Evolutionary conservation across 345 rosid genomes (phyloP).

Genomic region (Rhodamnia argentea): DNA sequence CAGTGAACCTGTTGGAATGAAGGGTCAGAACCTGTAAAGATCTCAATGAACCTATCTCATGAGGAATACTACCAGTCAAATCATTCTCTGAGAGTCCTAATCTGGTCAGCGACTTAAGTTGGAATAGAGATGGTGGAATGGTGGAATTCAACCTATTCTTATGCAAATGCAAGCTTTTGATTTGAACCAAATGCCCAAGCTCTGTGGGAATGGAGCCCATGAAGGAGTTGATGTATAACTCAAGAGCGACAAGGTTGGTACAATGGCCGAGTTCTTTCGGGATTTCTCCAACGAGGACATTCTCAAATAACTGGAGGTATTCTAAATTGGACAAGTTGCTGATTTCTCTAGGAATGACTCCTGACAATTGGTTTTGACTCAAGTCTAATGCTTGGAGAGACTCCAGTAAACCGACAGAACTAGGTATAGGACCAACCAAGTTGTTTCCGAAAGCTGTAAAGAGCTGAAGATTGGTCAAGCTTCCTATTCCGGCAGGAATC

Average conservation of each 20-base stretch:
- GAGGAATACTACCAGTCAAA: conserved; percentile 44
- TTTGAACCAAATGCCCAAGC: conserved; percentile 46
- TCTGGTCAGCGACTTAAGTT: conserved; percentile 34
- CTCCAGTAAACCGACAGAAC: conserved; percentile 40
- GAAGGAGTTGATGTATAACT: conserved; percentile 39
- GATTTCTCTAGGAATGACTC: conserved; percentile 46
- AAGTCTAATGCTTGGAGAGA: conserved; percentile 46
- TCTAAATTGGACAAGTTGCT: conserved; percentile 58
- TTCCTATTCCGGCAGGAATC: conserved; percentile 47
- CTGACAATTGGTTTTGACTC: conserved; percentile 47
- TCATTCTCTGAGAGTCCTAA: conserved; percentile 60
- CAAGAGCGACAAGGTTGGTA: conserved; percentile 36
- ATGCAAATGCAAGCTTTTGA: conserved; percentile 35
- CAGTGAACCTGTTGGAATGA: conserved; percentile 51
- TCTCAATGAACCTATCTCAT: conserved; percentile 38
- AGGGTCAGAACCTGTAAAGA: conserved; percentile 54
- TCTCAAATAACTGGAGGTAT: conserved; percentile 23
- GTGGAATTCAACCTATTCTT: conserved; percentile 50
- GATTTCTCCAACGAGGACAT: conserved; percentile 48
- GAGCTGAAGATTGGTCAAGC: conserved; percentile 45
- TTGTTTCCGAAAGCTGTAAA: conserved; percentile 31
- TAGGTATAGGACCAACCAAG: conserved; percentile 52
- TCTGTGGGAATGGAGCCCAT: conserved; percentile 56
- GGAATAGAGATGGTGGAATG: conserved; percentile 56
- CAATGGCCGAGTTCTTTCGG: conserved; percentile 59